Percentiles rank a stretch among this genome's conserved stretches.
These are phyloP conservation scores for Meyerozyma guilliermondii DNA, from an alignment of 1,139 yeast genomes.

Conservation along the genomic window DNA sequence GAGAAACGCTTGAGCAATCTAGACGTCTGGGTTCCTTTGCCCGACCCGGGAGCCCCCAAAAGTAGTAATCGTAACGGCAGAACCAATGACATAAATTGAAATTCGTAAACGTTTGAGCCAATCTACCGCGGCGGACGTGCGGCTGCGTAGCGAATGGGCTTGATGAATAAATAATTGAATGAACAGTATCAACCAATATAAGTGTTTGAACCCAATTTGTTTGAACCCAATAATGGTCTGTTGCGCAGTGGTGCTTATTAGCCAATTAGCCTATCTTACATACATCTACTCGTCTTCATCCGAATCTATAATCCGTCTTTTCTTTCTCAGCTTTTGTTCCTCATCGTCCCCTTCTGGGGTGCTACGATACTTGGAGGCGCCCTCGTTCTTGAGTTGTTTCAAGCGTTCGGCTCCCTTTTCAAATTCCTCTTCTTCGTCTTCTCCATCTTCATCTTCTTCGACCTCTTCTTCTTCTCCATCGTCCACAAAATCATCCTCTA, in stretches of 20 bases:
- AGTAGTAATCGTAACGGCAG: slow-evolving; percentile 62
- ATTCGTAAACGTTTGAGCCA: neutral
- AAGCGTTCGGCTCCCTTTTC: slow-evolving; percentile 61
- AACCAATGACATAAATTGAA: slow-evolving; percentile 4
- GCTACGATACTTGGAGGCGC: slow-evolving; percentile 9
- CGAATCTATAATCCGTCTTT: slow-evolving; percentile 53
- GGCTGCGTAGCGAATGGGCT: neutral
- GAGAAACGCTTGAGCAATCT: slow-evolving; percentile 54
- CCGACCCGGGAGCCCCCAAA: slow-evolving; percentile 92
- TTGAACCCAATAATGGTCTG: no score
- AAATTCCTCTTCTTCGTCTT: slow-evolving; percentile 55
- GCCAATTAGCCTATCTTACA: neutral
- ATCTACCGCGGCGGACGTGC: neutral
- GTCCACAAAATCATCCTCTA: slow-evolving; percentile 41
- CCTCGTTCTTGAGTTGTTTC: slow-evolving; percentile 50
- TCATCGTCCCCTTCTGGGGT: slow-evolving; percentile 22
- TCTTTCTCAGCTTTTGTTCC: slow-evolving; percentile 36
- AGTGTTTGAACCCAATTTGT: no score
- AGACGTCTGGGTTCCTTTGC: slow-evolving; percentile 85
- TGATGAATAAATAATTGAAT: no score
- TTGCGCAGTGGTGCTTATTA: neutral
- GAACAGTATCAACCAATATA: no score
- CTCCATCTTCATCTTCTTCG: slow-evolving; percentile 45
- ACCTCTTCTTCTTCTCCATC: slow-evolving; percentile 47
- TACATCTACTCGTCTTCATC: slow-evolving; percentile 46